phyloP scores from a whole-genome alignment of 305 asterid species.

The Fraxinus sp. region DNA sequence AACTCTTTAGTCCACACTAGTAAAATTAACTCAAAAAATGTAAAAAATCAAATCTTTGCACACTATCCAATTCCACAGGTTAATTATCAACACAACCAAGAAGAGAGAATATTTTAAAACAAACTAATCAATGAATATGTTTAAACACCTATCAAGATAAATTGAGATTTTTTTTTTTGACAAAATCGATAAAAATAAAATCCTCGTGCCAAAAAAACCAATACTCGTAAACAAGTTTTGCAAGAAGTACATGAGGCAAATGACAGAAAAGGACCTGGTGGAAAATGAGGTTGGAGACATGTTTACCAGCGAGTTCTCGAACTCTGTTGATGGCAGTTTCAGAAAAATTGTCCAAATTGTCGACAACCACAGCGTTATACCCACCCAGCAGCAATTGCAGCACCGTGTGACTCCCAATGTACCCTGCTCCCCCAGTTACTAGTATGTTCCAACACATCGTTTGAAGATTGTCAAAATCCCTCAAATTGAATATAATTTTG shows the following conservation, averaged over 20 bases:
- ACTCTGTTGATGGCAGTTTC: slow-evolving; percentile 65
- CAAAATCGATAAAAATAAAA: no score
- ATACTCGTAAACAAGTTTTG: background rate
- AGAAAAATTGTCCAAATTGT: slow-evolving; percentile 87
- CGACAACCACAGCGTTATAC: slow-evolving; percentile 67
- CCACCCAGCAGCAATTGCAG: slow-evolving; percentile 76
- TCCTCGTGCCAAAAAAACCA: background rate
- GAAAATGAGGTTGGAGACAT: slow-evolving; percentile 62
- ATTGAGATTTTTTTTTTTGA: background rate
- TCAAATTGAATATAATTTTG: background rate
- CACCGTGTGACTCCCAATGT: slow-evolving; percentile 91
- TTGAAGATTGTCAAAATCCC: background rate
- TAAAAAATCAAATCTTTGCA: background rate
- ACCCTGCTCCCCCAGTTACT: slow-evolving; percentile 92
- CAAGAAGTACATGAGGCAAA: background rate
- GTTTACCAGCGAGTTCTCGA: slow-evolving; percentile 63
- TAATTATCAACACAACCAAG: background rate
- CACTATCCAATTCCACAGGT: slow-evolving; percentile 1
- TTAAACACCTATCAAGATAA: slow-evolving; percentile 15
- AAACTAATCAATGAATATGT: background rate
- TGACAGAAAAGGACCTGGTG: slow-evolving; percentile 50
- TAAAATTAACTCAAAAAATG: slow-evolving; percentile 3
- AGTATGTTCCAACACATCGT: slow-evolving; percentile 65
- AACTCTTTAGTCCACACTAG: background rate
- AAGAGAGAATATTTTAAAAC: background rate